Base-by-base conservation (phyloP, 768 basidiomycete species). In the Neoboletus subvelutipes region DNA sequence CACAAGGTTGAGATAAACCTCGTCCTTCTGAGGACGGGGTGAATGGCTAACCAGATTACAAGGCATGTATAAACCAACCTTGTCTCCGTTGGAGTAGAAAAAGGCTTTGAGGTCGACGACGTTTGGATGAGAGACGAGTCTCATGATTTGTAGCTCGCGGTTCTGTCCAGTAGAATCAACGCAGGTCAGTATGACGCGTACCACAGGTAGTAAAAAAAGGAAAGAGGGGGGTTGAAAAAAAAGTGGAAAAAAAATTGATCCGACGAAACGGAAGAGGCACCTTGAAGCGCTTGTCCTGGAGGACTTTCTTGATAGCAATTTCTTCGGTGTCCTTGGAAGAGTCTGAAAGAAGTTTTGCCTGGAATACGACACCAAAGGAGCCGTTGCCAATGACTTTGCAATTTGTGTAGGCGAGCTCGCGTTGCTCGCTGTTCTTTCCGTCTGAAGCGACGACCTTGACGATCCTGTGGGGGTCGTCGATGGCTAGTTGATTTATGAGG, bases 261-360 rank as follows among this genome's bases (percentile, higher is more conserved):
- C 5, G 3, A 61, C 15, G 31, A 31, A 46, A 51, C 4, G 39
- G 40, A 46, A 55, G 40, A 76, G 83, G 61, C 59, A 95, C 96
- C 92, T 99, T 99, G 90, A 99, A 99, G 64, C 97, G 86, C 83
- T 99, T 99, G 79, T 99, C 97, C 81, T 99, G 97, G 60, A 99
- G 77, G 50, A 99, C 97, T 81, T 98, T 98, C 92, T 99, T 99
- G 83, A 99, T 99, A 49, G 97, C 97, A 69, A 99, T 97, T 64
- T 98, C 94, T 56, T 90, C 89, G 20, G 77, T 78, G 34, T 83
- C 83, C 67, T 84, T 83, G 43, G 80, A 76, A 9, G 80, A 76
- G 34, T 80, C 80, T 15, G 80, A 79, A 49, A 94, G 79, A 54
- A 98, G 85, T 75, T 86, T 93, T 57, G 95, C 96, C 63, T 94